Base-by-base conservation (phyloP, 768 basidiomycete species). In the Leccinum longicurvipes region DNA sequence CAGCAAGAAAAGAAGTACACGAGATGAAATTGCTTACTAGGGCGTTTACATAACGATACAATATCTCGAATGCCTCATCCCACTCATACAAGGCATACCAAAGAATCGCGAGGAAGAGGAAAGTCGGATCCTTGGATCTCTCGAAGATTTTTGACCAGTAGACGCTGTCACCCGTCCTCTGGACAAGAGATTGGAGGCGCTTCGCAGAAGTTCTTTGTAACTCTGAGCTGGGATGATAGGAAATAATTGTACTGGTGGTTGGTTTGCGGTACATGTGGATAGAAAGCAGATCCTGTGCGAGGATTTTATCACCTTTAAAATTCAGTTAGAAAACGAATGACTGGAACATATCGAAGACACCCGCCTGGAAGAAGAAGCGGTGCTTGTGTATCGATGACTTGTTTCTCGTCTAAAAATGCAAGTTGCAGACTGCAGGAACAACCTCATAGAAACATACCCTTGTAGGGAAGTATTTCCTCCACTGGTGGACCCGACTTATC, bases 71-170 rank as follows among this genome's bases (percentile, higher is more conserved):
- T 1, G 80, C 73, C 63, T 85, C 82, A 53, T 85, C 84, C 82
- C 84, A 85, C 4, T 80, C 77, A 63, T 85, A 84, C 6, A 84
- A 60, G 0, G 81, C 77, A 60, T 83, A 82, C 84, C 84, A 85
- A 24, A 85, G 68, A 28, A 78, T 69, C 15, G 78, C 73, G 19
- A 85, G 64, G 39, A 85, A 72, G 23, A 83, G 62, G 54, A 85
- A 82, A 0, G 82, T 85, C 2, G 83, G 80, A 55, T 85, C 83
- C 6, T 71, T 72, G 60, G 50, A 63, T 24, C 36, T 57, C 0
- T 21, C 0, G 21, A 64, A 73, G n/a, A 71, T 62, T 24, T 69
- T 72, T 17, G 66, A 64, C 69, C 70, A 71, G 27, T 73, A 74
- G 8, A 74, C 71, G 8, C 73, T 72, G 5, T 63, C 61, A 0